Percentiles rank a stretch among this genome's conserved stretches.
Evolutionary conservation across 2,329 filamentous ascomycete species (phyloP).

Genomic region (Pyrenophora teres): DNA sequence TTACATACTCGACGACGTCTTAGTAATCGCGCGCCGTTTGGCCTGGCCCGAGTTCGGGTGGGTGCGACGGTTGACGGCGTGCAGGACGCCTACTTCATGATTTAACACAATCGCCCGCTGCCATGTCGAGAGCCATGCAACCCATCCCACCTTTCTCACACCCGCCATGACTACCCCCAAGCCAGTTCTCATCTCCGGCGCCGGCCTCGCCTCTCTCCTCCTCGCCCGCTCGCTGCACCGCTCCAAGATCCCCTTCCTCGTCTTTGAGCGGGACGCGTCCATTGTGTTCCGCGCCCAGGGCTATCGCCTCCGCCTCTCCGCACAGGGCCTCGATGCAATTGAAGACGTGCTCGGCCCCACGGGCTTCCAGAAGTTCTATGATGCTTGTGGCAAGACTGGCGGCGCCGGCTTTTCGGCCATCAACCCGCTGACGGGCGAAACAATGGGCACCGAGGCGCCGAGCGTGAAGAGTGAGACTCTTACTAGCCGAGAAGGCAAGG

Average conservation of each 20-base stretch:
- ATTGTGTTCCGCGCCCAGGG: conserved; percentile 65
- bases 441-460: conserved; percentile 30
- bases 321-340: conserved; percentile 63
- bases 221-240: conserved; percentile 37
- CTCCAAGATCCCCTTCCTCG: conserved; percentile 38
- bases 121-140: conserved; percentile 8
- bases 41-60: neutral
- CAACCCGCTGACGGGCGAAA: conserved; percentile 60
- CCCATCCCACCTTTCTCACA: neutral
- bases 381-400: conserved; percentile 63
- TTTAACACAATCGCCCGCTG: neutral
- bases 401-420: conserved; percentile 58
- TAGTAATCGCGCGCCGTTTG: neutral
- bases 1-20: neutral
- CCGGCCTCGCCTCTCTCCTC: conserved; percentile 39
- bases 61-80: neutral
- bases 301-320: conserved; percentile 63
- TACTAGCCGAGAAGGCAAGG: conserved; percentile 60
- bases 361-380: conserved; percentile 61
- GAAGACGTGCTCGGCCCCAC: conserved; percentile 60
- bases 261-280: conserved; percentile 51
- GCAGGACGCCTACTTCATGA: neutral
- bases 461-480: conserved; percentile 42
- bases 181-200: conserved; percentile 49
- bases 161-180: conserved; percentile 34